These are phyloP conservation scores for Phytophthora boehmeriae DNA, from an alignment of 352 stramenopile genomes.

Conservation along the genomic window DNA sequence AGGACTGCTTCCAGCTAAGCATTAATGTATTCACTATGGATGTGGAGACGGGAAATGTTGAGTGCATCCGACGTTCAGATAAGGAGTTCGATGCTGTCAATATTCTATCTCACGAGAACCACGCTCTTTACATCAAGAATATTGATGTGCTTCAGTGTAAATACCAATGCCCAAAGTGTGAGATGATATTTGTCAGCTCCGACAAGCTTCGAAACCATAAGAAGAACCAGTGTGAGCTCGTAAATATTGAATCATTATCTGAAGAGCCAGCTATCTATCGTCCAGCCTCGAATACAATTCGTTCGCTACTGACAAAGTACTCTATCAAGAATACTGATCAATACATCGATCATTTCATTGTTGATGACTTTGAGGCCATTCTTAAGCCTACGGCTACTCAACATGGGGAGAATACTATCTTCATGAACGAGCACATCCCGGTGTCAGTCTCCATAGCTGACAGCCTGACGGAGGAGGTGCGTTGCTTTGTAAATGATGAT, in stretches of 20 bases:
- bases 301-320: background rate
- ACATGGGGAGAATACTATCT: background rate
- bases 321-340: no score
- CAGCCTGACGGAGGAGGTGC: background rate
- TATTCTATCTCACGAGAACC: background rate
- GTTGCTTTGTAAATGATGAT: constrained; percentile 1
- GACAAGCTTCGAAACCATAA: background rate
- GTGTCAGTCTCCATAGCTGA: background rate
- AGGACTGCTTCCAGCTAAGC: background rate
- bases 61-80: background rate
- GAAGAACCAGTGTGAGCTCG: background rate
- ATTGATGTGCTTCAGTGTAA: background rate
- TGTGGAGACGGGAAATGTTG: background rate
- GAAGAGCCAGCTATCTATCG: background rate
- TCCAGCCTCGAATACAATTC: background rate
- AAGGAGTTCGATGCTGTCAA: background rate
- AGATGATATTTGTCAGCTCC: background rate
- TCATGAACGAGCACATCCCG: background rate
- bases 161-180: background rate
- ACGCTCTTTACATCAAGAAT: no score
- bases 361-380: no score
- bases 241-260: background rate
- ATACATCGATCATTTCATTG: no score
- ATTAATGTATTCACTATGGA: background rate
- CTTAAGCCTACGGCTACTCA: background rate